Percentiles rank a stretch among this genome's conserved stretches.
phyloP scores from a whole-genome alignment of 2,329 filamentous ascomycete species.

The Blastomyces parvus region DNA sequence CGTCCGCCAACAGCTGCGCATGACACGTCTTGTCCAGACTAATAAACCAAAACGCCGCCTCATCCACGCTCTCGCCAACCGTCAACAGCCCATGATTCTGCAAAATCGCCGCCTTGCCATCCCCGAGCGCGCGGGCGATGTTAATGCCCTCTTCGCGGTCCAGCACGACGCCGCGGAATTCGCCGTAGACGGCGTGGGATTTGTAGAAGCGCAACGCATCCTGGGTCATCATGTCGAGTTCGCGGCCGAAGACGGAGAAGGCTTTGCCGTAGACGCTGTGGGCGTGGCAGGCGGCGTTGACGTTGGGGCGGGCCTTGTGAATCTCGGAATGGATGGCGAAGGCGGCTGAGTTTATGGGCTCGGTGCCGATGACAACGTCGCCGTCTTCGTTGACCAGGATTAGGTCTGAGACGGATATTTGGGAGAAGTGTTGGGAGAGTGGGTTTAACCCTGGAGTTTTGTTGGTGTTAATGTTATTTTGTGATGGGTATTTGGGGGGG shows the following conservation, averaged over 20 bases:
- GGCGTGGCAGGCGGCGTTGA: constrained; percentile 37
- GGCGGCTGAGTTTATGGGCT: constrained; percentile 36
- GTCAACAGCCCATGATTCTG: constrained; percentile 39
- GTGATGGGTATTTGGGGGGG: not conserved
- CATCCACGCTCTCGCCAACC: constrained; percentile 61
- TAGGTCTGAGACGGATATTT: constrained; percentile 38
- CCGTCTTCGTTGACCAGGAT: constrained; percentile 38
- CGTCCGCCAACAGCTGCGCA: constrained; percentile 59
- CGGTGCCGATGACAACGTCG: constrained; percentile 32
- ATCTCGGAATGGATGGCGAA: constrained; percentile 42
- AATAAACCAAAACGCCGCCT: constrained; percentile 61
- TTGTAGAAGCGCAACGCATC: constrained; percentile 31
- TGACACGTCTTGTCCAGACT: constrained; percentile 59
- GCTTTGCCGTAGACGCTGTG: constrained; percentile 38
- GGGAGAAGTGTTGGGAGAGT: constrained; percentile 34
- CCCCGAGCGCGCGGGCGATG: constrained; percentile 29
- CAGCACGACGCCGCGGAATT: constrained; percentile 41
- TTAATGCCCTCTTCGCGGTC: constrained; percentile 36
- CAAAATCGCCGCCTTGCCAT: constrained; percentile 18
- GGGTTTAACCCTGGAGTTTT: constrained; percentile 30
- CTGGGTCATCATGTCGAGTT: constrained; percentile 38
- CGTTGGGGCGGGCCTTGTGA: constrained; percentile 37
- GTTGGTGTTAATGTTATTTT: not conserved
- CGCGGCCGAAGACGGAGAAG: constrained; percentile 34
- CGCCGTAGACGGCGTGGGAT: constrained; percentile 29